Evolutionary conservation across 2,329 filamentous ascomycete species (phyloP).

Genomic region (Apiospora arundinis): DNA sequence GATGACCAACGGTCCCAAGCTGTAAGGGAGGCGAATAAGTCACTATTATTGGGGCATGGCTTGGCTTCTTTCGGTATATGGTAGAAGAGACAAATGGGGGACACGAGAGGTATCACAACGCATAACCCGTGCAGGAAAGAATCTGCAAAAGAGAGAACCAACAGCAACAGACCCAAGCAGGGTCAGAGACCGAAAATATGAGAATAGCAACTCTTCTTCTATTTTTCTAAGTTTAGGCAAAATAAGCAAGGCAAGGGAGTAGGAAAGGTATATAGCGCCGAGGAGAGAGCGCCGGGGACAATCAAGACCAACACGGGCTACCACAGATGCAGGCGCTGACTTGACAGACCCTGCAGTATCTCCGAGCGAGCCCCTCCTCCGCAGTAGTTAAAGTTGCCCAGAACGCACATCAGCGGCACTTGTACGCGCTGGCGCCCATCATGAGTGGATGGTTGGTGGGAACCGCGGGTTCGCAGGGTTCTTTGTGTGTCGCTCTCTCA

Average conservation of each 20-base stretch:
- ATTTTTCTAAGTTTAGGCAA: neutral
- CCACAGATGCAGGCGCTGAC: conserved; percentile 1
- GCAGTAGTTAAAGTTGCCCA: conserved; percentile 6
- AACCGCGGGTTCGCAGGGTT: neutral
- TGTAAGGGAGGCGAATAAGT: neutral
- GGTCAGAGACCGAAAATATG: neutral
- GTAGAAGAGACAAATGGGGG: neutral
- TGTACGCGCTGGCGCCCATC: conserved; percentile 17
- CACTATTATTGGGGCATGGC: conserved; percentile 12
- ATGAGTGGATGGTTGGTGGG: conserved; percentile 16
- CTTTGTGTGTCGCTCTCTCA: conserved; percentile 6
- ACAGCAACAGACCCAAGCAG: neutral
- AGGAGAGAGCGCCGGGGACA: conserved; percentile 1
- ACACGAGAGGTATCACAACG: conserved; percentile 3
- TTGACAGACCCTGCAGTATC: neutral
- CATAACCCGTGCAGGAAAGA: conserved; percentile 11
- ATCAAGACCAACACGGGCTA: neutral
- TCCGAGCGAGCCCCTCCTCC: conserved; percentile 10
- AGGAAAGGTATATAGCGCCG: conserved; percentile 11
- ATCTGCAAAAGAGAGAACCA: conserved; percentile 15
- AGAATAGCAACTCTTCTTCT: conserved; percentile 6
- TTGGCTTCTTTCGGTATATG: neutral
- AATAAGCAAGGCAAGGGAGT: conserved; percentile 16
- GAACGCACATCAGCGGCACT: conserved; percentile 10
- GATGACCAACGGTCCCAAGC: neutral